Conservation (phyloP, 83 land plant species). For the Isoetes engelmannii region DNA sequence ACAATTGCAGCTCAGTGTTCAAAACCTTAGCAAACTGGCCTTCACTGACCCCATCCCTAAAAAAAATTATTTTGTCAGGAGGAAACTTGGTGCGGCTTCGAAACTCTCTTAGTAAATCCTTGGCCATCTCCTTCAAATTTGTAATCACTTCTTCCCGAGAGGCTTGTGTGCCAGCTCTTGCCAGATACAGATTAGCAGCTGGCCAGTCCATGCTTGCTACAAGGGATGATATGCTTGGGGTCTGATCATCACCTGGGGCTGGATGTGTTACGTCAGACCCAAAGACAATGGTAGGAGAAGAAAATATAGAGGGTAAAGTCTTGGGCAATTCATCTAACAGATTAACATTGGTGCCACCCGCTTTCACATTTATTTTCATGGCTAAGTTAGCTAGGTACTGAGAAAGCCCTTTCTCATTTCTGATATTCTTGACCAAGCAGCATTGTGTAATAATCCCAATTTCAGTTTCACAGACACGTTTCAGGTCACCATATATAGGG, state of each 20-base stretch:
- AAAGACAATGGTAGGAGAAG: slow-evolving; percentile 63
- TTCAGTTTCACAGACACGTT: not conserved
- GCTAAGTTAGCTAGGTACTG: slow-evolving; percentile 2
- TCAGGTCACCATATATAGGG: slow-evolving; percentile 38
- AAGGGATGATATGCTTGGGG: slow-evolving; percentile 81
- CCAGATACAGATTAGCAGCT: slow-evolving; percentile 55
- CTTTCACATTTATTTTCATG: not conserved
- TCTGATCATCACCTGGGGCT: slow-evolving; percentile 59
- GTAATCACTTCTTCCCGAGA: slow-evolving; percentile 67
- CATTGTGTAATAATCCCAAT: not conserved
- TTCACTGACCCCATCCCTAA: slow-evolving; percentile 84
- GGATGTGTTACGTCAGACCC: slow-evolving; percentile 96
- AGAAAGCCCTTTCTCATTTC: not conserved
- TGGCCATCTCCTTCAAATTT: slow-evolving; percentile 52
- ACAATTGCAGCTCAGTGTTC: slow-evolving; percentile 49
- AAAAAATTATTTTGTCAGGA: slow-evolving; percentile 58
- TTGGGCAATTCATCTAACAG: slow-evolving; percentile 45
- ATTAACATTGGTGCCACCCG: slow-evolving; percentile 34
- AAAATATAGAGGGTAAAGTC: slow-evolving; percentile 47
- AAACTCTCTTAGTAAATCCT: slow-evolving; percentile 57
- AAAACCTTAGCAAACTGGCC: slow-evolving; percentile 70
- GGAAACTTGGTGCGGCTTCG: slow-evolving; percentile 28
- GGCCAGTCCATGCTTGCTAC: slow-evolving; percentile 94
- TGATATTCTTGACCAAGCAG: not conserved
- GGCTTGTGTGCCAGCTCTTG: slow-evolving; percentile 62